A percentile compares a stretch with the other conserved stretches of the same genome.
Conservation (phyloP, 2,329 filamentous ascomycete species). For the Cadophora sp. region DNA sequence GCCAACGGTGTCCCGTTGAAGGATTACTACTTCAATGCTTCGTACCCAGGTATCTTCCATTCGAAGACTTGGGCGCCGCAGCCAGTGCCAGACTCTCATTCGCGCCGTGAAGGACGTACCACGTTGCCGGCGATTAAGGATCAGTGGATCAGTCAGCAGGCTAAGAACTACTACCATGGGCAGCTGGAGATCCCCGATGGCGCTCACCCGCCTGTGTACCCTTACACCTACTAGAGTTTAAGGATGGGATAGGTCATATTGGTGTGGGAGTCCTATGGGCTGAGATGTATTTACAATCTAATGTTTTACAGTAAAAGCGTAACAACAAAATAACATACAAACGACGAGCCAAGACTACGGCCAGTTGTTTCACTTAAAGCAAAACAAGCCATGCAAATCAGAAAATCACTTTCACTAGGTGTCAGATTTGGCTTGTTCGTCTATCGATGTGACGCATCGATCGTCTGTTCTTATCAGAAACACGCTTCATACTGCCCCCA, state of each 20-base stretch:
- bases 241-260: neutral
- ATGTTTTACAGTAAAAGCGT: neutral
- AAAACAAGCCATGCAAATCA: too few species aligned
- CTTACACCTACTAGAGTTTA: conserved; percentile 24
- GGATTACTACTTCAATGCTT: conserved; percentile 51
- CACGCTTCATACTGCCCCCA: too few species aligned
- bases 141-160: conserved; percentile 37
- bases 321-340: too few species aligned
- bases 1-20: conserved; percentile 39
- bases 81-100: conserved; percentile 45
- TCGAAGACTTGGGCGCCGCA: conserved; percentile 42
- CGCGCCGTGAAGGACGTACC: conserved; percentile 40
- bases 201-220: conserved; percentile 36
- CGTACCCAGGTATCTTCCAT: conserved; percentile 51
- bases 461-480: too few species aligned
- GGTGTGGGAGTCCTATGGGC: too few species aligned
- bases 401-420: too few species aligned
- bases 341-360: too few species aligned
- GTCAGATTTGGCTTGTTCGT: neutral
- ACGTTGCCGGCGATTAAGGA: conserved; percentile 41
- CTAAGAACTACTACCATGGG: conserved; percentile 41
- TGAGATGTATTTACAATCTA: neutral
- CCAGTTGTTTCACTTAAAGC: too few species aligned
- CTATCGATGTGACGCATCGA: too few species aligned
- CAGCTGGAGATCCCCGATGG: conserved; percentile 43